Evolutionary conservation across 140 eudicot genomes (phyloP).

Genomic region (Oenanthe javanica): DNA sequence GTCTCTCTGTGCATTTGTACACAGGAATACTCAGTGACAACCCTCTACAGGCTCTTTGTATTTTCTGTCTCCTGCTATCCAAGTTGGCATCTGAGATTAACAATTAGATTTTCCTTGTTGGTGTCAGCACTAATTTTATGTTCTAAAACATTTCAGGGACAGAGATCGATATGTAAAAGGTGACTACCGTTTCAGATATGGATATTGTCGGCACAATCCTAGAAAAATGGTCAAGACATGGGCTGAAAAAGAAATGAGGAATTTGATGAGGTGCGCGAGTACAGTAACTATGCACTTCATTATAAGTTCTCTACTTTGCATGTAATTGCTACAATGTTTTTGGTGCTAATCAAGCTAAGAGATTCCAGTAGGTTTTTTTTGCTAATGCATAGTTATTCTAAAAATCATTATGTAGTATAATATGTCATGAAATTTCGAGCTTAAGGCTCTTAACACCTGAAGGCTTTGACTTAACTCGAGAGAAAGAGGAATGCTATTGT

Average conservation of each 20-base stretch:
- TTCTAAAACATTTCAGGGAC: constrained; percentile 47
- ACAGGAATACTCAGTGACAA: background rate
- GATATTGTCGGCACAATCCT: constrained; percentile 95
- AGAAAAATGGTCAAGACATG: constrained; percentile 98
- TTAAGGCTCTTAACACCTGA: background rate
- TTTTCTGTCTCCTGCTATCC: background rate
- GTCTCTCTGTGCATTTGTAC: background rate
- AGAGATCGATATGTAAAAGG: constrained; percentile 95
- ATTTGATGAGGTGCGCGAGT: constrained; percentile 67
- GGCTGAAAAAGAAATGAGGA: constrained; percentile 99
- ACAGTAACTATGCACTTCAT: background rate
- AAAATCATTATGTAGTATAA: background rate
- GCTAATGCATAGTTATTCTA: background rate
- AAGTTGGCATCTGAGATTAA: background rate
- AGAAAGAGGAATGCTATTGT: background rate
- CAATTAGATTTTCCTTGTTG: background rate
- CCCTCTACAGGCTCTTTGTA: background rate
- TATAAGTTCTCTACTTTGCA: background rate
- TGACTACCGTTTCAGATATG: constrained; percentile 87
- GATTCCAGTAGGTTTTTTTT: background rate
- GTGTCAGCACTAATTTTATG: constrained; percentile 14
- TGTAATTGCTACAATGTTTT: background rate
- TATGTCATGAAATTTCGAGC: background rate
- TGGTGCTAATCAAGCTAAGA: background rate
- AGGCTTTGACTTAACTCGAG: background rate